These are phyloP conservation scores for Brassica incana DNA, from an alignment of 345 rosid genomes.

Conservation along the genomic window DNA sequence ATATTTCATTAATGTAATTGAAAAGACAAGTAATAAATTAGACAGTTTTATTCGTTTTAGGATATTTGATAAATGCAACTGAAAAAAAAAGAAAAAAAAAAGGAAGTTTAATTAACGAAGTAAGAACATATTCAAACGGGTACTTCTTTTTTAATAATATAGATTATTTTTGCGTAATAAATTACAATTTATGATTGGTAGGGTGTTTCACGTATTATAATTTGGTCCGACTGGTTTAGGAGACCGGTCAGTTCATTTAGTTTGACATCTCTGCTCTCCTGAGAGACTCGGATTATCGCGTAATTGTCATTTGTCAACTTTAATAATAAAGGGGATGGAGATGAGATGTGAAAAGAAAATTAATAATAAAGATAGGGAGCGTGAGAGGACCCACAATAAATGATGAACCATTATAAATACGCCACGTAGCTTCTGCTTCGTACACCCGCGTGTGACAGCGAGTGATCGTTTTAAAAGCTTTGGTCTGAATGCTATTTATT, in stretches of 20 bases:
- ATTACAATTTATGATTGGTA: not conserved
- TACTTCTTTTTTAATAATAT: too few relatives aligned
- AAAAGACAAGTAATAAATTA: too few relatives aligned
- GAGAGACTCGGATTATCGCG: not conserved
- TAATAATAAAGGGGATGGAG: not conserved
- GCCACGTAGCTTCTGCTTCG: conserved; percentile 28
- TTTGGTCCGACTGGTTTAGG: not conserved
- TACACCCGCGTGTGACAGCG: conserved; percentile 16
- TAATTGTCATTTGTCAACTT: not conserved
- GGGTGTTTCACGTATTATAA: not conserved
- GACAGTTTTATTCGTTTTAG: too few relatives aligned
- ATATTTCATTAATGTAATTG: too few relatives aligned
- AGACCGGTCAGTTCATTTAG: conserved; percentile 14
- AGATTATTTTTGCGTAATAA: not conserved
- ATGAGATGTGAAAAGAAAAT: not conserved
- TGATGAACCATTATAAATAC: conserved; percentile 5
- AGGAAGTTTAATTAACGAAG: too few relatives aligned
- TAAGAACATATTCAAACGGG: too few relatives aligned
- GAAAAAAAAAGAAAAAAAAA: too few relatives aligned
- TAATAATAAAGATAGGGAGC: not conserved
- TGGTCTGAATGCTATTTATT: conserved; percentile 23
- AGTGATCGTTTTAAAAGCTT: conserved; percentile 23
- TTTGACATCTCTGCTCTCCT: conserved; percentile 1
- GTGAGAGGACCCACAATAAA: conserved; percentile 6
- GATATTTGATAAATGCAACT: too few relatives aligned